Percentiles rank a stretch among this genome's conserved stretches.
These are phyloP conservation scores for Fonsecaea pedrosoi DNA, from an alignment of 2,329 filamentous ascomycete genomes.

Conservation along the genomic window DNA sequence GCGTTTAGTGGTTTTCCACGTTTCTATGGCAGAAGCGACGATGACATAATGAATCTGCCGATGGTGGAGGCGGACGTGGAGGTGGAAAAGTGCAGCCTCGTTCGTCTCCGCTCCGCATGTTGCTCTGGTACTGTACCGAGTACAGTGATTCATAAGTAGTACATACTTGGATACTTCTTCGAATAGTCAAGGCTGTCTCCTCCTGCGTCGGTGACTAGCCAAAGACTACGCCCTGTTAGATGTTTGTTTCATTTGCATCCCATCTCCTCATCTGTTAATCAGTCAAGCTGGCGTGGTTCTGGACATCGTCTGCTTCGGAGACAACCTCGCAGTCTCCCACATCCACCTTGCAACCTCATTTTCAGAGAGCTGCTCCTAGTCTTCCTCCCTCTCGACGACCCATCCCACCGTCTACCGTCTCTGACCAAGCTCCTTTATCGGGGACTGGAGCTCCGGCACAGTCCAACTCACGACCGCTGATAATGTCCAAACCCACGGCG, in stretches of 20 bases:
- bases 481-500: slow-evolving; percentile 49
- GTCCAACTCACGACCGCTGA: slow-evolving; percentile 14
- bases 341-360: slow-evolving; percentile 19
- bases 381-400: neutral
- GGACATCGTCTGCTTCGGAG: slow-evolving; percentile 28
- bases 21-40: neutral
- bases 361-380: slow-evolving; percentile 10
- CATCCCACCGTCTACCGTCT: neutral
- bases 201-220: neutral
- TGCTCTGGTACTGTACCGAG: neutral
- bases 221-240: neutral
- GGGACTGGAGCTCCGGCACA: neutral
- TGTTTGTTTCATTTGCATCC: neutral
- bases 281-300: slow-evolving; percentile 42
- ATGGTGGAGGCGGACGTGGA: neutral
- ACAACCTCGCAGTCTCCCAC: slow-evolving; percentile 22
- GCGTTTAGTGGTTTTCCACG: slow-evolving; percentile 32
- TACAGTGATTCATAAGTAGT: no score
- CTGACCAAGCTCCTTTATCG: neutral
- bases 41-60: slow-evolving; percentile 19
- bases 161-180: no score
- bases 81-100: slow-evolving; percentile 13
- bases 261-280: neutral
- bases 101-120: neutral
- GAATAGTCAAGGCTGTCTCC: no score